Base-by-base conservation (phyloP, 148 eudicot genomes). In the Pouteria glomerata region DNA sequence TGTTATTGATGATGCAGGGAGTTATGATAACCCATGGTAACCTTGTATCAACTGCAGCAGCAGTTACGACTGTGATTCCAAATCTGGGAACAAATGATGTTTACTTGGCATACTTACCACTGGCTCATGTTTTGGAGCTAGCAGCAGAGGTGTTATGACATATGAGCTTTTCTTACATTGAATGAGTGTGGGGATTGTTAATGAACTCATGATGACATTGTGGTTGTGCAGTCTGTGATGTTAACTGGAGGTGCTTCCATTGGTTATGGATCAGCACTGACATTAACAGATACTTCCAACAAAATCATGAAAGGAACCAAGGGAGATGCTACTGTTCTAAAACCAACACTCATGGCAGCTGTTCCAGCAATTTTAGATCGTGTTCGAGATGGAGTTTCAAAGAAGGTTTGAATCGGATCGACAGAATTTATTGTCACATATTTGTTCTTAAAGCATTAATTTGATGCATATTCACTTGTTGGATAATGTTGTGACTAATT, bases 281-380 rank as follows among this genome's bases (percentile, higher is more conserved):
- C 98, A 13, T 77, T 94, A 72, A 91, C 98, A n/a, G 98, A 94
- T 82, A 88, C 96, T 51, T 88, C 97, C 6, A 94, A 88, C 82
- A 94, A 91, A 82, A 82, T 94, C 48, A 91, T 85, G 81, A 94
- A 94, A 80, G 98, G 98, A 82, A 89, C 98, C 68, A 86, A 84
- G 78, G 98, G 97, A 73, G 98, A 94, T 79, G 96, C 84, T 76
- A 81, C 96, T 6, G 85, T 59, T 30, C 77, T 94, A 68, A 84
- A 82, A 75, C 98, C 98, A 74, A 91, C 98, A n/a, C 81, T 94
- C 65, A 89, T 94, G 98, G 87, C 97, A 67, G 87, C 93, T 63
- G 97, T 94, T 83, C 98, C 98, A 74, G 97, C 98, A 73, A 91
- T 94, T 73, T 72, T 94, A 65, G 98, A 94, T 35, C 95, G 98